Base-by-base conservation (phyloP, 176 grass and related monocot genomes). In the Luzula sylvatica region DNA sequence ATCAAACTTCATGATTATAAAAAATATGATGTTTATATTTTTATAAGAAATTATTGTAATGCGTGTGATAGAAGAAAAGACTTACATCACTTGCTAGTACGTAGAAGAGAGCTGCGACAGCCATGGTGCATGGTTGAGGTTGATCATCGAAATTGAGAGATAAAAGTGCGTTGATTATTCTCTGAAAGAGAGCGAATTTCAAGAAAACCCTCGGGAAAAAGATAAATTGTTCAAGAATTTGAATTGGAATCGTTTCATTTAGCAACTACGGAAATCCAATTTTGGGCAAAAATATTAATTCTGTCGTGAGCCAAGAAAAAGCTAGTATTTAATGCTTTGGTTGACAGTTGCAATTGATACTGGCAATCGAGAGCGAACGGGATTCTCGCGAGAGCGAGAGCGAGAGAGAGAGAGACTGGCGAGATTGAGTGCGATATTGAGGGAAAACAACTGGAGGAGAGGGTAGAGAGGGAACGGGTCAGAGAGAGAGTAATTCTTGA, bases 51-150 rank as follows among this genome's bases (percentile, higher is more conserved):
- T 35, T 4, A 35, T 35, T 4, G 5, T 7, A 35, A 35, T 35
- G 9, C 9, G 5, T n/a, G n/a, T 35, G 30, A 35, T 35, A 35
- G 16, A 30, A 71, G 54, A 48, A 75, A 50, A 44, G 74, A 79
- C 93, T 92, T 41, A 99, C 93, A 72, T 99, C 93, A 75, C 69
- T 92, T 83, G 93, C 72, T 73, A 99, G 77, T 46, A 80, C 56
- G 75, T 75, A 99, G 72, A 99, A 72, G 65, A 99, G 64, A 75
- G 82, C 78, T 63, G 86, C 85, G 52, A 81, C 86, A 57, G 78
- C 86, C 55, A 86, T 42, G 65, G 75, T 56, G 45, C 82, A 86
- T 53, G 86, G 78, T 52, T n/a, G n/a, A n/a, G n/a, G n/a, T n/a
- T 68, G 57, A 58, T 99, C 93, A 66, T 99, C 93, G 50, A 99